phyloP scores from a whole-genome alignment of 2,329 filamentous ascomycete genomes.

The Pseudocercospora macadamiae region DNA sequence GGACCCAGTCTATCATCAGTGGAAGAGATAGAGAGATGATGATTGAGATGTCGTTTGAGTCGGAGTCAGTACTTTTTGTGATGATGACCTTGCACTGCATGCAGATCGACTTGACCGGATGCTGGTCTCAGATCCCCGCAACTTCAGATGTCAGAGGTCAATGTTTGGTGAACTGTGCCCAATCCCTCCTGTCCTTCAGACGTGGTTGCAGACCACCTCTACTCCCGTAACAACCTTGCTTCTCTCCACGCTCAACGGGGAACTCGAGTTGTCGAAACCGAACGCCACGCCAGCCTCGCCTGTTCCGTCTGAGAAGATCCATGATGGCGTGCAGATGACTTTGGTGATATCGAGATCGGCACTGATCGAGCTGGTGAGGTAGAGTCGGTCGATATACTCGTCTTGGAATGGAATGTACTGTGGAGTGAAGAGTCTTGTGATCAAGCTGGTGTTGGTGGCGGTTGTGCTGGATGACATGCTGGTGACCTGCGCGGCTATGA shows the following conservation, averaged over 20 bases:
- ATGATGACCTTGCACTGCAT: too few species aligned
- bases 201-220: background rate
- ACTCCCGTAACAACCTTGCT: background rate
- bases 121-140: too few species aligned
- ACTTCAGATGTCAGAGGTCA: too few species aligned
- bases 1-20: too few species aligned
- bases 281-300: background rate
- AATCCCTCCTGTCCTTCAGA: background rate
- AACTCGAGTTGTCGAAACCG: background rate
- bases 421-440: background rate
- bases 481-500: background rate
- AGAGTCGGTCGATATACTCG: background rate
- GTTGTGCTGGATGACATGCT: background rate
- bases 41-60: too few species aligned
- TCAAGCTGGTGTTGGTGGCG: background rate
- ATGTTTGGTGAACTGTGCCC: too few species aligned
- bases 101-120: too few species aligned
- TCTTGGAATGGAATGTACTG: slow-evolving; percentile 2
- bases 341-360: background rate
- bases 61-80: too few species aligned
- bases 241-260: background rate
- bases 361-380: background rate
- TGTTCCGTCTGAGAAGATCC: background rate
- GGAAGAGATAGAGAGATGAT: too few species aligned
- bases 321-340: background rate